These are phyloP conservation scores for Paraphaeosphaeria sporulosa DNA, from an alignment of 2,329 filamentous ascomycete species.

Conservation along the genomic window DNA sequence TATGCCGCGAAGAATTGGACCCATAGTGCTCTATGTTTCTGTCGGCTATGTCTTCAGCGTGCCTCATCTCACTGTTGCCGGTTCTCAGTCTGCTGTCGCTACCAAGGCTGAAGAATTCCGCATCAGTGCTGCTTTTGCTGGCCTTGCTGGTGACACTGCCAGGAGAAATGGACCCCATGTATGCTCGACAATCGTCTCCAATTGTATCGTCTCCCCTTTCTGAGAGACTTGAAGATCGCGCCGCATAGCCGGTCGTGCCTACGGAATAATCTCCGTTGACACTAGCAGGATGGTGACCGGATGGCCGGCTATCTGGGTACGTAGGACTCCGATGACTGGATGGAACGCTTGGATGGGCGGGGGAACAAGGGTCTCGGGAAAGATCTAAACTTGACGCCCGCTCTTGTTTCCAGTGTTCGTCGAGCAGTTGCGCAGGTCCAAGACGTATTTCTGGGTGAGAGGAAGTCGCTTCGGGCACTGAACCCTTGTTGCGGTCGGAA, in stretches of 20 bases:
- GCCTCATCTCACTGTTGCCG: constrained; percentile 37
- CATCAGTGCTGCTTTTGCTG: constrained; percentile 14
- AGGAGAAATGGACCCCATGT: constrained; percentile 26
- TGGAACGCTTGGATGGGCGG: neutral
- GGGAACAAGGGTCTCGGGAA: neutral
- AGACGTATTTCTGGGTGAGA: constrained; percentile 2
- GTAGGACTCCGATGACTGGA: constrained; percentile 1
- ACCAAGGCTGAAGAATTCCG: constrained; percentile 29
- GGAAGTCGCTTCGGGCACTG: neutral
- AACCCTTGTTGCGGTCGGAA: constrained; percentile 2
- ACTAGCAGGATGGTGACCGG: constrained; percentile 16
- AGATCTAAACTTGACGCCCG: neutral
- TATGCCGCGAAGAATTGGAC: constrained; percentile 8
- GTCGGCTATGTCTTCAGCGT: constrained; percentile 62
- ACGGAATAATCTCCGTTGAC: constrained; percentile 19
- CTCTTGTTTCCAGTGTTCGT: neutral
- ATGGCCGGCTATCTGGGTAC: neutral
- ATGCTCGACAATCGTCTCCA: constrained; percentile 31
- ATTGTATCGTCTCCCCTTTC: constrained; percentile 23
- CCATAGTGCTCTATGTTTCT: constrained; percentile 33
- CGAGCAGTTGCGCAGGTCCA: constrained; percentile 6
- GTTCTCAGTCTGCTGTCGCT: constrained; percentile 27
- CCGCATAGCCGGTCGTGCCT: constrained; percentile 5
- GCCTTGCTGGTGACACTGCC: constrained; percentile 17
- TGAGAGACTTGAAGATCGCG: neutral